Evolutionary conservation across 2,329 filamentous ascomycete species (phyloP).

Genomic region (Aspergillus neotritici): DNA sequence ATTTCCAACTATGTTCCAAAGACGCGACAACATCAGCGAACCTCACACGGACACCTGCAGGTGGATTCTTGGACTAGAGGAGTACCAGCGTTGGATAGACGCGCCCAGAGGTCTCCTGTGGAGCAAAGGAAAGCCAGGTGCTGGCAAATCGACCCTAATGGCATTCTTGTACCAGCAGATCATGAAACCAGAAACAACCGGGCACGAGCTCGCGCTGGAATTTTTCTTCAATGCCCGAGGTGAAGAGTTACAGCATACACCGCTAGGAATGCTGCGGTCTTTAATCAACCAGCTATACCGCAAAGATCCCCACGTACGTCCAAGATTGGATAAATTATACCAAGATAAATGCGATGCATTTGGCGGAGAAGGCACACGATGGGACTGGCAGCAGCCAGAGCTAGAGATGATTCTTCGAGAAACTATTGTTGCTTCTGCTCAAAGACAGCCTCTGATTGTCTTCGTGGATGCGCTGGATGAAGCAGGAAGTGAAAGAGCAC

Average conservation of each 20-base stretch:
- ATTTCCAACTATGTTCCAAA: too few relatives aligned
- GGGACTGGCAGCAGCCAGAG: too few relatives aligned
- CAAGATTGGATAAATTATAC: slow-evolving; percentile 2
- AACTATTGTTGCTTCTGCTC: too few relatives aligned
- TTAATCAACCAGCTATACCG: slow-evolving; percentile 13
- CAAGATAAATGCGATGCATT: background rate
- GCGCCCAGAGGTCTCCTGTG: slow-evolving; percentile 10
- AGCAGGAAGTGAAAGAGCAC: too few relatives aligned
- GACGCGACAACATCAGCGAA: background rate
- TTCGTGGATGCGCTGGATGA: too few relatives aligned
- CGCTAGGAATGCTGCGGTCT: slow-evolving; percentile 13
- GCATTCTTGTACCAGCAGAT: slow-evolving; percentile 11
- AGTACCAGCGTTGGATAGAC: slow-evolving; percentile 8
- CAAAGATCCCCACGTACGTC: slow-evolving; percentile 2
- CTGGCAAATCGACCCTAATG: slow-evolving; percentile 19
- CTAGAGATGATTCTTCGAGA: too few relatives aligned
- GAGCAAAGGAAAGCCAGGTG: slow-evolving; percentile 21
- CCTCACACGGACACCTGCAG: slow-evolving; percentile 7
- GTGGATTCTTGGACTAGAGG: slow-evolving; percentile 12
- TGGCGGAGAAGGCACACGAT: too few relatives aligned
- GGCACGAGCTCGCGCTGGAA: slow-evolving; percentile 6
- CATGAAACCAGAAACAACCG: background rate
- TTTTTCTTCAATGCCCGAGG: slow-evolving; percentile 17
- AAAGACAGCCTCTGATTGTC: too few relatives aligned
- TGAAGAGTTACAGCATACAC: slow-evolving; percentile 10